Evolutionary conservation across 805 yeast species (phyloP).

Genomic region (Wickerhamomyces ciferrii): DNA sequence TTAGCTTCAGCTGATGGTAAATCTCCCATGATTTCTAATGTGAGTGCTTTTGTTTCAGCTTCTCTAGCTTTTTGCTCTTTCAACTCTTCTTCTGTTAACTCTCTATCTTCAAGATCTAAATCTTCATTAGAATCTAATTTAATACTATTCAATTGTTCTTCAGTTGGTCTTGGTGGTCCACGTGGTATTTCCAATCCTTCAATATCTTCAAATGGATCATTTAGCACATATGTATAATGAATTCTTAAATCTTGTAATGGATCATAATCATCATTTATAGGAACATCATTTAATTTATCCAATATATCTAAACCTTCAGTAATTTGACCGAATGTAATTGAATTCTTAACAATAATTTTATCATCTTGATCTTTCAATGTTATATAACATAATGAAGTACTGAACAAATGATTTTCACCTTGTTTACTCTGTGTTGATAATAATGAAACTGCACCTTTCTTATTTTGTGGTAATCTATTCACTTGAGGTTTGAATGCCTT

Average conservation of each 20-base stretch:
- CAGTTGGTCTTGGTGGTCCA: slow-evolving; percentile 31
- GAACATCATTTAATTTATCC: slow-evolving; percentile 34
- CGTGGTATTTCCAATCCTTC: slow-evolving; percentile 17
- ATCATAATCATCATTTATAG: slow-evolving; percentile 32
- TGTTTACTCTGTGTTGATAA: slow-evolving; percentile 8
- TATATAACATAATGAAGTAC: slow-evolving; percentile 32
- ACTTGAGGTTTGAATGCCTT: slow-evolving; percentile 13
- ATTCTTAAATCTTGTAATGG: slow-evolving; percentile 49
- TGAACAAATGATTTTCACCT: slow-evolving; percentile 8
- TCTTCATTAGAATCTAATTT: slow-evolving; percentile 21
- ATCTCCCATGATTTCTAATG: slow-evolving; percentile 62
- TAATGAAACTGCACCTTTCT: slow-evolving; percentile 31
- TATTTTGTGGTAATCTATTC: slow-evolving; percentile 20
- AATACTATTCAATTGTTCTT: slow-evolving; percentile 27
- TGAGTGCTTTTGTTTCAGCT: slow-evolving; percentile 49
- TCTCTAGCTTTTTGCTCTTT: slow-evolving; percentile 24
- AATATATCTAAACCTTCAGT: slow-evolving; percentile 45
- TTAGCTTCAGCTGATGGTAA: slow-evolving; percentile 49
- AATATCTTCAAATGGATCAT: slow-evolving; percentile 47
- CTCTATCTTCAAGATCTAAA: slow-evolving; percentile 16
- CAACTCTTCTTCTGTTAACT: slow-evolving; percentile 22
- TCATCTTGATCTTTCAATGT: slow-evolving; percentile 27
- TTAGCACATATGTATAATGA: slow-evolving; percentile 41
- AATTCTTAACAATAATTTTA: slow-evolving; percentile 3
- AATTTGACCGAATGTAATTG: slow-evolving; percentile 42